Evolutionary conservation across 164 flowering plant genomes (phyloP).

Genomic region (Hamamelis virginiana): DNA sequence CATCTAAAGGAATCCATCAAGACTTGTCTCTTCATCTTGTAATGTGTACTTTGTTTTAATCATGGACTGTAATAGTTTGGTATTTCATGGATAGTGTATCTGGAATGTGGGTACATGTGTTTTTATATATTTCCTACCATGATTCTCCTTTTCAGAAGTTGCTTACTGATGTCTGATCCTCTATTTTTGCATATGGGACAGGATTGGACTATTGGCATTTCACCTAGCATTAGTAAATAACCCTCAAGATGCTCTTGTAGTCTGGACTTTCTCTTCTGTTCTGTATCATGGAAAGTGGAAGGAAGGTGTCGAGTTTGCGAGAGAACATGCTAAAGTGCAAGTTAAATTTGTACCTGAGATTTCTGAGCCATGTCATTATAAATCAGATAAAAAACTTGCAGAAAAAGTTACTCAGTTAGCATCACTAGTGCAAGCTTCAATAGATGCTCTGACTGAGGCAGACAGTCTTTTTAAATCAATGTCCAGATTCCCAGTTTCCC

Average conservation of each 20-base stretch:
- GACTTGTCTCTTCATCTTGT: not conserved
- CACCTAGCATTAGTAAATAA: conserved; percentile 69
- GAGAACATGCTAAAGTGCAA: conserved; percentile 37
- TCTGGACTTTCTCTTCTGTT: conserved; percentile 65
- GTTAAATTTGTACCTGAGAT: conserved; percentile 60
- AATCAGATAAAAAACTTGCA: conserved; percentile 61
- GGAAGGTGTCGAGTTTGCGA: conserved; percentile 62
- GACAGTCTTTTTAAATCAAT: conserved; percentile 34
- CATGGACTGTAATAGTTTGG: not conserved
- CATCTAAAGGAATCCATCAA: not conserved
- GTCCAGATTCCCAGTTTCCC: conserved; percentile 36
- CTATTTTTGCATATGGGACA: conserved; percentile 26
- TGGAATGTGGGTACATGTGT: not conserved
- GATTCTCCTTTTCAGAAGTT: not conserved
- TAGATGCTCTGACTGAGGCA: conserved; percentile 34
- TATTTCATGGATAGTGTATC: not conserved
- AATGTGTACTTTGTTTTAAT: not conserved
- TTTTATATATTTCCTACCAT: not conserved
- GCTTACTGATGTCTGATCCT: not conserved
- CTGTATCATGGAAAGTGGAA: conserved; percentile 69
- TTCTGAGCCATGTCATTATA: conserved; percentile 21
- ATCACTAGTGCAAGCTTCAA: conserved; percentile 42
- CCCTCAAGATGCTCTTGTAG: conserved; percentile 71
- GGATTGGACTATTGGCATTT: conserved; percentile 83
- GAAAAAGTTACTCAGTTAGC: conserved; percentile 53